Percentiles rank a stretch among this genome's conserved stretches.
These are phyloP conservation scores for Globisporangium iwayamae DNA, from an alignment of 352 stramenopile species.

Conservation along the genomic window DNA sequence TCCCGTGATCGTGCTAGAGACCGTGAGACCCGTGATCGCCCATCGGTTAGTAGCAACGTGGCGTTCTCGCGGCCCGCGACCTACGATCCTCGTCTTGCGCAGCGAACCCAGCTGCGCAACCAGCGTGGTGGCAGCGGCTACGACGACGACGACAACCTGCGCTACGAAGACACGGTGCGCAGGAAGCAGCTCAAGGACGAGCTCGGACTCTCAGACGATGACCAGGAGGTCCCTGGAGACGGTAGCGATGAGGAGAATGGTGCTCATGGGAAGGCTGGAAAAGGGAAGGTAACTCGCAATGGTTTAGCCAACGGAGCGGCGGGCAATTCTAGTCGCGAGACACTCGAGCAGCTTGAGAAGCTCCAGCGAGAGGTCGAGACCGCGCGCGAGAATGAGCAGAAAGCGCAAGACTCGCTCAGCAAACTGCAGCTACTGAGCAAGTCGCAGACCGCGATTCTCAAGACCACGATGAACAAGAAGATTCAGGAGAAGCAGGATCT, in stretches of 20 bases:
- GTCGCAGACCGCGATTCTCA: conserved; percentile 80
- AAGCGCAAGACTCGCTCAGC: conserved; percentile 69
- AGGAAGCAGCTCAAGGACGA: conserved; percentile 76
- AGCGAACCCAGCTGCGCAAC: conserved; percentile 40
- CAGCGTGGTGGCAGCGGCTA: conserved; percentile 22
- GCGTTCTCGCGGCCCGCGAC: conserved; percentile 80
- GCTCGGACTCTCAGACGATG: conserved; percentile 72
- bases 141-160: conserved; percentile 42
- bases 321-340: conserved; percentile 14
- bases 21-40: conserved; percentile 19
- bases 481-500: conserved; percentile 62
- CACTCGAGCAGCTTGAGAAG: conserved; percentile 44
- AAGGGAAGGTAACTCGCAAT: conserved; percentile 6
- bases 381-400: conserved; percentile 64
- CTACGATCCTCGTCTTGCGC: conserved; percentile 73
- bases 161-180: conserved; percentile 39
- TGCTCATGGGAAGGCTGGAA: background rate
- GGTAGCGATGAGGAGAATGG: conserved; percentile 12
- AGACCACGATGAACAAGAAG: conserved; percentile 81
- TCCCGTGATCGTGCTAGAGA: conserved; percentile 31
- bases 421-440: conserved; percentile 85
- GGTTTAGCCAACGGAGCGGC: conserved; percentile 12
- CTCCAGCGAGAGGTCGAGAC: conserved; percentile 54
- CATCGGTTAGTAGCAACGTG: conserved; percentile 15
- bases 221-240: conserved; percentile 18